A percentile compares a stretch with the other conserved stretches of the same genome.
Conservation (phyloP, 495 filamentous ascomycete genomes). For the Penicillium cinerascens region DNA sequence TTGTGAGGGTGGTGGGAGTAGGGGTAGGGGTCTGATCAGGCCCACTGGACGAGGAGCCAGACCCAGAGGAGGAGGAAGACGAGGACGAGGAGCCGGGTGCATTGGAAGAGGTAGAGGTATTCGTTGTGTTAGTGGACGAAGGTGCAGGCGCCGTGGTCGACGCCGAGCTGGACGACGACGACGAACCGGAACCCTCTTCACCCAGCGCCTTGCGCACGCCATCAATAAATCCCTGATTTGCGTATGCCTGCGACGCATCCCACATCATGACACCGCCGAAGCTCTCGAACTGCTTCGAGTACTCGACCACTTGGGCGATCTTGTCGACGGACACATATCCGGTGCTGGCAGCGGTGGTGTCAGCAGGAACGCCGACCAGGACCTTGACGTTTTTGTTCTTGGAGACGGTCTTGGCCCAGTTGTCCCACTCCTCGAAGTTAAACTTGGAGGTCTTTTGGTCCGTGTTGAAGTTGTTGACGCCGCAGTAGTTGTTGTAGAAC, state of each 20-base stretch:
- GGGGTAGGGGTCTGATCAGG: conserved; percentile 9
- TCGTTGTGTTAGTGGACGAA: conserved; percentile 30
- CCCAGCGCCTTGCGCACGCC: conserved; percentile 31
- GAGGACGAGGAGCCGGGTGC: conserved; percentile 26
- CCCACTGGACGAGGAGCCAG: conserved; percentile 25
- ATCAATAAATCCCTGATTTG: conserved; percentile 55
- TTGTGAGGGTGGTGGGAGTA: conserved; percentile 4
- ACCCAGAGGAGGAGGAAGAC: conserved; percentile 30
- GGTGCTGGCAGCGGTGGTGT: conserved; percentile 51
- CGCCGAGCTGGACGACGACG: conserved; percentile 29
- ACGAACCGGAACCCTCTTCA: conserved; percentile 29
- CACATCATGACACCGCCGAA: conserved; percentile 73
- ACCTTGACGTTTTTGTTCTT: conserved; percentile 63
- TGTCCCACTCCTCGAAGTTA: conserved; percentile 69
- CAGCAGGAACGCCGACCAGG: conserved; percentile 63
- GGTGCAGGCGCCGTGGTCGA: conserved; percentile 27
- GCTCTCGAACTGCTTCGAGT: conserved; percentile 51
- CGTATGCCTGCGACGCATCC: conserved; percentile 62
- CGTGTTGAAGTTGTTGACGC: conserved; percentile 49
- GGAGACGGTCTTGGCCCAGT: conserved; percentile 61
- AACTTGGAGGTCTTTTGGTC: conserved; percentile 54
- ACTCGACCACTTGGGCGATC: conserved; percentile 47
- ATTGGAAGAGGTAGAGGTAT: conserved; percentile 26
- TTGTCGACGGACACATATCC: conserved; percentile 52
- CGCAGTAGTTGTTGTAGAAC: conserved; percentile 76